These are phyloP conservation scores for Caloboletus firmus DNA, from an alignment of 1,284 basidiomycete species.

Conservation along the genomic window DNA sequence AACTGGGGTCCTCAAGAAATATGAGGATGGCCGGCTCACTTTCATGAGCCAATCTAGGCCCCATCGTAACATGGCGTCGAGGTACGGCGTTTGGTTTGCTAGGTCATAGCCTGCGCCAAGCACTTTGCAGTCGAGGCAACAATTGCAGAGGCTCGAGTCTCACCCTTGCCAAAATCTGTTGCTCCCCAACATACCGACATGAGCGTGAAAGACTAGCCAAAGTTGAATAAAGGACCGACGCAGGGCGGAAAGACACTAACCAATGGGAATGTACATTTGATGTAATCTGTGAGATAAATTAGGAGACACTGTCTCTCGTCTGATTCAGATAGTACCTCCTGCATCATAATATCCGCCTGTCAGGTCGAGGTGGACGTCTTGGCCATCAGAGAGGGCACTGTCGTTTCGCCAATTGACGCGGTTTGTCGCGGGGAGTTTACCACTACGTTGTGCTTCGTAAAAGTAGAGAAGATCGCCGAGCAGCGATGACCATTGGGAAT, in stretches of 20 bases:
- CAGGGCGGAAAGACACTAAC: conserved; percentile 38
- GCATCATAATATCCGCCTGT: conserved; percentile 91
- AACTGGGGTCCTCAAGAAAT: neutral
- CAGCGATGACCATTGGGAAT: conserved; percentile 78
- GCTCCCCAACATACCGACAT: conserved; percentile 89
- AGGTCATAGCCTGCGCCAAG: conserved; percentile 67
- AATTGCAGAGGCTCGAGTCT: neutral
- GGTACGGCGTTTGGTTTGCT: conserved; percentile 83
- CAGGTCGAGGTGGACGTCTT: conserved; percentile 72
- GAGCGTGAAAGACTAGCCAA: conserved; percentile 65
- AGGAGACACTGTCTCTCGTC: neutral
- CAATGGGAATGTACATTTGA: conserved; percentile 83
- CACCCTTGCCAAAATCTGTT: conserved; percentile 76
- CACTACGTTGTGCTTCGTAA: conserved; percentile 89
- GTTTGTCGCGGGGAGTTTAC: conserved; percentile 65
- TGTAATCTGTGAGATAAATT: conserved; percentile 60
- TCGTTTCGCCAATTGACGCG: conserved; percentile 87
- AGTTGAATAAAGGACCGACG: conserved; percentile 1
- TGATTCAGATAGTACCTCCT: conserved; percentile 53
- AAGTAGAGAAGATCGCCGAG: conserved; percentile 84
- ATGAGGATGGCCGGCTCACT: conserved; percentile 40
- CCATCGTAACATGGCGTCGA: conserved; percentile 87
- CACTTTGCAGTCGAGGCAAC: neutral
- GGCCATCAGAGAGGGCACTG: conserved; percentile 75
- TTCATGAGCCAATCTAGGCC: conserved; percentile 90